phyloP scores from a whole-genome alignment of 192 early-diverging fungal species.

The Coemansia sp. region DNA sequence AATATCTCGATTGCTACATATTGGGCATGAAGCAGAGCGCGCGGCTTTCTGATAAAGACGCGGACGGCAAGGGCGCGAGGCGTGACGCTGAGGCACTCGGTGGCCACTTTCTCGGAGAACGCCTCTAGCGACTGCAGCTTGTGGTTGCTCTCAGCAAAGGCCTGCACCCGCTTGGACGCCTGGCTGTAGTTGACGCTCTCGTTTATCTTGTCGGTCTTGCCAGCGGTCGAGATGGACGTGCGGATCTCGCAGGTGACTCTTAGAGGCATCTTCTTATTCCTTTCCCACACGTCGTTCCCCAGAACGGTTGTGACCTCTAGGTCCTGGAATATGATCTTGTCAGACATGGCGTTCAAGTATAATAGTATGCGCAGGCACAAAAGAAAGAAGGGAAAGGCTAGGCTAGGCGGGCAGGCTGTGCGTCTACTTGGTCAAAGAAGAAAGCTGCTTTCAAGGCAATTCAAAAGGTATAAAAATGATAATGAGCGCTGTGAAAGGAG shows the following conservation, averaged over 20 bases:
- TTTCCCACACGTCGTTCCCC: slow-evolving; percentile 93
- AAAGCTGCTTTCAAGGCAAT: background rate
- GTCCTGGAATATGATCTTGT: slow-evolving; percentile 73
- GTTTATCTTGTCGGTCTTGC: slow-evolving; percentile 74
- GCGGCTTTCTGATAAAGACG: slow-evolving; percentile 77
- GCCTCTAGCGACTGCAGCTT: slow-evolving; percentile 72
- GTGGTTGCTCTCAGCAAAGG: slow-evolving; percentile 70
- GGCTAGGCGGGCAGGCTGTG: background rate
- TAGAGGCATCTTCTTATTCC: slow-evolving; percentile 83
- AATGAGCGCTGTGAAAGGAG: background rate
- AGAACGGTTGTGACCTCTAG: slow-evolving; percentile 79
- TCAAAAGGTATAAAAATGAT: background rate
- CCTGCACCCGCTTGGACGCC: slow-evolving; percentile 71
- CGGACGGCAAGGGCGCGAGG: slow-evolving; percentile 61
- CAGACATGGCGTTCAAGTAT: slow-evolving; percentile 33
- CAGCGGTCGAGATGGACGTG: slow-evolving; percentile 72
- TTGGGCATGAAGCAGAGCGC: slow-evolving; percentile 87
- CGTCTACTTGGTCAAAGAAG: background rate
- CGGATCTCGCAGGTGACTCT: slow-evolving; percentile 73
- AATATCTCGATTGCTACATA: slow-evolving; percentile 87
- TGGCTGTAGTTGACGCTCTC: slow-evolving; percentile 83
- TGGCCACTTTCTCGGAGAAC: slow-evolving; percentile 66
- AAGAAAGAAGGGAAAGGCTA: background rate
- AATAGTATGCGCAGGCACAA: background rate
- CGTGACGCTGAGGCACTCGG: slow-evolving; percentile 62